Percentiles rank a stretch among this genome's conserved stretches.
These are phyloP conservation scores for Castanea crenata DNA, from an alignment of 306 rosid genomes.

Conservation along the genomic window DNA sequence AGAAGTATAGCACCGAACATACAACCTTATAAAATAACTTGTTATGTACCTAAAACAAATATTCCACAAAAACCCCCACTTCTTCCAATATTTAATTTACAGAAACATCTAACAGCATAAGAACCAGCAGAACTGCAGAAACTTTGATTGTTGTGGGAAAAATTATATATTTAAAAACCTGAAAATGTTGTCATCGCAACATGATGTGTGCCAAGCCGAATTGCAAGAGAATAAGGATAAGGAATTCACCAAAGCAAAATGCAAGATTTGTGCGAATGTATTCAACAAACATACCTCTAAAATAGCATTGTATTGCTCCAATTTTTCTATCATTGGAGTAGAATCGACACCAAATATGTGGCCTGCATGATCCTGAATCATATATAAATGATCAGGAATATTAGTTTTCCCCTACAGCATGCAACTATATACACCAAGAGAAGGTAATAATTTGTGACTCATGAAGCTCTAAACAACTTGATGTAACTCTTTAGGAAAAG, in stretches of 20 bases:
- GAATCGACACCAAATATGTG: slow-evolving; percentile 98
- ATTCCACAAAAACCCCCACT: neutral
- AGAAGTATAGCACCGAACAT: neutral
- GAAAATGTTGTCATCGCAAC: neutral
- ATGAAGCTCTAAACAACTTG: neutral
- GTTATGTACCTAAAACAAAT: neutral
- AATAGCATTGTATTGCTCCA: slow-evolving; percentile 80
- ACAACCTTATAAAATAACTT: neutral
- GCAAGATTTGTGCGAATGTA: neutral
- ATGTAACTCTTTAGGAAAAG: neutral
- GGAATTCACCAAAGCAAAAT: neutral
- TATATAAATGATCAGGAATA: slow-evolving; percentile 13
- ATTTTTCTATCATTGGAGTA: slow-evolving; percentile 75
- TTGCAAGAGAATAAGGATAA: slow-evolving; percentile 9
- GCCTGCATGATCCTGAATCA: slow-evolving; percentile 88
- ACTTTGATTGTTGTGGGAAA: neutral
- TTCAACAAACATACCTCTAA: slow-evolving; percentile 51
- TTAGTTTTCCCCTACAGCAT: slow-evolving; percentile 11
- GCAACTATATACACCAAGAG: neutral
- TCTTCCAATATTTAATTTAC: neutral
- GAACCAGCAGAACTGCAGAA: neutral
- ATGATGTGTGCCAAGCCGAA: neutral
- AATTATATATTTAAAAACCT: neutral
- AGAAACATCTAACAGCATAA: neutral
- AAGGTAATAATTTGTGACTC: neutral